Base-by-base conservation (phyloP, 129 eudicot species). In the Centella asiatica region DNA sequence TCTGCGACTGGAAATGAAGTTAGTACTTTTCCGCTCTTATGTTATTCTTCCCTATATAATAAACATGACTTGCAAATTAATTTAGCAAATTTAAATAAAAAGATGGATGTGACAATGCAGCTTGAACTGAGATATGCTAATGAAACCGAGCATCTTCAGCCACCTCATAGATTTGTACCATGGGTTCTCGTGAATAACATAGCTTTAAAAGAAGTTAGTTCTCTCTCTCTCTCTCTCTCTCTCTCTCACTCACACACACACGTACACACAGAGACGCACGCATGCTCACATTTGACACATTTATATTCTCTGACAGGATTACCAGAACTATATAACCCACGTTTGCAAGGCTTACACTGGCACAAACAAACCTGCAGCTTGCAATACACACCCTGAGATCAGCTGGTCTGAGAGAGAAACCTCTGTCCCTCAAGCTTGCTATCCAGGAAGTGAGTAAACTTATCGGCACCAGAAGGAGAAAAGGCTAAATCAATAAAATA, bases 151-250 rank as follows among this genome's bases (percentile, higher is more conserved):
- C 79, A 48, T 27, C 88, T 90, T 25, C 79, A 75, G 45, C 97
- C 95, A 6, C 86, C 86, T 53, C 96, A 81, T 34, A 74, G 75
- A 81, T 90, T 78, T 73, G 97, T 90, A 12, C 97, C 97, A 34
- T 90, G 97, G 97, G 94, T 90, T 56, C 51, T 90, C 34, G 97
- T 90, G 24, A 77, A 90, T 65, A 62, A 77, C 45, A 66, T 61
- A 34, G 83, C 97, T 31, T 87, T 90, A 58, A 78, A 76, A 74
- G 80, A 81, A 70, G 97, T 86, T 13, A 31, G 34, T 28, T 10
- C 60, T 40, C 58, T 19, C 66, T 20, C 44, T 39, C 56, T 31
- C 53, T 33, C 60, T 57, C 48, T 37, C 58, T 25, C 48, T 44
- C 20, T 51, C 58, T 28, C 27, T 11, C 23, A 10, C 52, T 36